Conservation (phyloP, 2,329 filamentous ascomycete species). For the Zasmidium cellare region DNA sequence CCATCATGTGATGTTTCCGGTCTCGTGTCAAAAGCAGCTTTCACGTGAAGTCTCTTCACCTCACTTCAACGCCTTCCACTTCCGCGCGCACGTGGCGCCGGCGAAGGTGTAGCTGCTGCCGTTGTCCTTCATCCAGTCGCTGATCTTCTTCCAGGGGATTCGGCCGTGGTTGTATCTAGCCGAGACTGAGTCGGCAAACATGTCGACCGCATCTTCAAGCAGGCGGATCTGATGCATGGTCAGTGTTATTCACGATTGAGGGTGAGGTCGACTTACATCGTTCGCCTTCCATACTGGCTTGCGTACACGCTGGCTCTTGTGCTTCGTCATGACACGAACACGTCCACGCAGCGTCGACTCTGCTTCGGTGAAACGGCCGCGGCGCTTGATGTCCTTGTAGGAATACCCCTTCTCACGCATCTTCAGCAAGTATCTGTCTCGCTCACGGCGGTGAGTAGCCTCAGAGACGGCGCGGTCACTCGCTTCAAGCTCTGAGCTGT, state of each 20-base stretch:
- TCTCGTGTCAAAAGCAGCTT: not conserved
- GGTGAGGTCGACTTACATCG: conserved; percentile 58
- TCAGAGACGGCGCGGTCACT: conserved; percentile 19
- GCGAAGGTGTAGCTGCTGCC: conserved; percentile 62
- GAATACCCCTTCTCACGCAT: conserved; percentile 59
- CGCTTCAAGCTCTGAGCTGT: conserved; percentile 10
- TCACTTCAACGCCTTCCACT: conserved; percentile 52
- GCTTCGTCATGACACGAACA: conserved; percentile 65
- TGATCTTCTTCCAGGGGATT: conserved; percentile 62
- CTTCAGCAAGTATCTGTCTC: conserved; percentile 48
- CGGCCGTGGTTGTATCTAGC: conserved; percentile 9
- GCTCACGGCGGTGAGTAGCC: conserved; percentile 20
- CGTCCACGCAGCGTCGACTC: conserved; percentile 73
- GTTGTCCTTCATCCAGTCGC: conserved; percentile 52
- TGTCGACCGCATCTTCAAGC: conserved; percentile 24
- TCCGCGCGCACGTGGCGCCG: conserved; percentile 63
- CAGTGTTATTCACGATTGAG: conserved; percentile 5
- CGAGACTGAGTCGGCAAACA: conserved; percentile 10
- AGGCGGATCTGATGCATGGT: conserved; percentile 29
- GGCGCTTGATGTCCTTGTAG: conserved; percentile 63
- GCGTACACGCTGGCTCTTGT: conserved; percentile 61
- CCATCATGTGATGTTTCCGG: not conserved
- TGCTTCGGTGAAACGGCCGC: conserved; percentile 60
- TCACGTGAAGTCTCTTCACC: not conserved
- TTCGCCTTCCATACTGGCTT: conserved; percentile 63